Base-by-base conservation (phyloP, 352 stramenopile species). In the Phytophthora podocarpi region DNA sequence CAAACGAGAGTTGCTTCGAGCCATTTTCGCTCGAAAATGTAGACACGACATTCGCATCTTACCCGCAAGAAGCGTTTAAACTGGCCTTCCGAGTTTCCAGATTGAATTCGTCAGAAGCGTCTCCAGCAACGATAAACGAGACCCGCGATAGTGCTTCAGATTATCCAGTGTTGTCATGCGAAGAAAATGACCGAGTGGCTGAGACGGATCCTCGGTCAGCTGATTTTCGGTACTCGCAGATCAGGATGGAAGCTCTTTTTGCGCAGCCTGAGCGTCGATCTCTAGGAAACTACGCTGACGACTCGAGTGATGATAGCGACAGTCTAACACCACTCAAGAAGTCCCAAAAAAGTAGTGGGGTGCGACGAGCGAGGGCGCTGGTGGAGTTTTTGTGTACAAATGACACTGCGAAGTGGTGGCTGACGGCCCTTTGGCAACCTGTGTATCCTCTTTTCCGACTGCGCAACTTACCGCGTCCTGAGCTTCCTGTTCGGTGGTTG, bases 241-340 rank as follows among this genome's bases (percentile, higher is more conserved):
- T 94, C 55, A 76, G 85, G 34, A 88, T 90, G 77, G 80, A 91
- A 37, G 82, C 85, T 32, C 73, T 94, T 11, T 94, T 90, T 45
- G 73, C 80, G 9, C 52, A 76, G 4, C 71, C 74, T 43, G 43
- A 74, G 39, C 39, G 48, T 42, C 54, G 20, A 35, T 59, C 56
- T 15, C 51, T 41, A 26, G 46, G 30, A 28, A 45, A 48, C 43
- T 20, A 58, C 30, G 50, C 34, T 26, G 56, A 69, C 32, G 52
- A 67, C 28, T 67, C 60, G 9, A 64, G 64, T 28, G 53, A 72
- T 40, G 53, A 72, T 15, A 70, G 48, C 39, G 62, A 76, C 21
- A 63, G 26, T 26, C 20, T 63, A 15, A 47, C 45, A 13, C 54
- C 42, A 35, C 42, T 59, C 30, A 72, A 72, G 46, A 76, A 76